Percentiles rank a stretch among this genome's conserved stretches.
phyloP scores from a whole-genome alignment of 371 early-diverging fungal genomes.

The Actinomortierella wolfii region DNA sequence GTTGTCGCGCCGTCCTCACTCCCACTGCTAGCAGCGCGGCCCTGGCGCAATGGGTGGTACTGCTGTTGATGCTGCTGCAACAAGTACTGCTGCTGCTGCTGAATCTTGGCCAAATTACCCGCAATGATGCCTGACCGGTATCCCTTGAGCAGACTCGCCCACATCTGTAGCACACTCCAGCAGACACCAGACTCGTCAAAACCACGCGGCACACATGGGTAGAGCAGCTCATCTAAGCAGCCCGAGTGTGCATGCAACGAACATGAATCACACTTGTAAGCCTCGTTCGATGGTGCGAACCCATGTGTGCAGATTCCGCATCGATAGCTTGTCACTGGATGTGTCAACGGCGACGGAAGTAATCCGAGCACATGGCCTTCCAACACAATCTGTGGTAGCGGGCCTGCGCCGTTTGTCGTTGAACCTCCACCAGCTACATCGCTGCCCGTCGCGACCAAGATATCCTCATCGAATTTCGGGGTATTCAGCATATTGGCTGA shows the following conservation, averaged over 20 bases:
- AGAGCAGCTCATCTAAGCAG: constrained; percentile 59
- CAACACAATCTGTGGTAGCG: too few species aligned
- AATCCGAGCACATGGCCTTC: constrained; percentile 31
- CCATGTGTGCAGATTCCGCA: constrained; percentile 25
- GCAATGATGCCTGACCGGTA: constrained; percentile 65
- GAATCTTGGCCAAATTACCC: constrained; percentile 28
- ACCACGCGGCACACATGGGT: constrained; percentile 62
- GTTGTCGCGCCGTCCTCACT: constrained; percentile 23
- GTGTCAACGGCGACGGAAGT: constrained; percentile 8
- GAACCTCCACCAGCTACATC: too few species aligned
- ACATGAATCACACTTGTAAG: constrained; percentile 51
- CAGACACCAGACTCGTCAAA: constrained; percentile 77
- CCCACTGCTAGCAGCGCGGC: constrained; percentile 15
- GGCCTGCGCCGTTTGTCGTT: too few species aligned
- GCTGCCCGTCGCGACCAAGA: too few species aligned
- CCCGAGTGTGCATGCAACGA: constrained; percentile 61
- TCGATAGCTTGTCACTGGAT: constrained; percentile 11
- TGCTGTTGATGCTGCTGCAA: constrained; percentile 11
- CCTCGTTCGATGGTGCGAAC: constrained; percentile 14
- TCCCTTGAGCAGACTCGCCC: constrained; percentile 75
- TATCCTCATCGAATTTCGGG: too few species aligned
- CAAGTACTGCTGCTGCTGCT: constrained; percentile 24
- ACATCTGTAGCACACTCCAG: constrained; percentile 73
- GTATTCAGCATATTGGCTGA: too few species aligned
- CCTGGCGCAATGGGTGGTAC: constrained; percentile 1